These are phyloP conservation scores for Aureobasidium namibiae DNA, from an alignment of 2,329 filamentous ascomycete species.

Conservation along the genomic window DNA sequence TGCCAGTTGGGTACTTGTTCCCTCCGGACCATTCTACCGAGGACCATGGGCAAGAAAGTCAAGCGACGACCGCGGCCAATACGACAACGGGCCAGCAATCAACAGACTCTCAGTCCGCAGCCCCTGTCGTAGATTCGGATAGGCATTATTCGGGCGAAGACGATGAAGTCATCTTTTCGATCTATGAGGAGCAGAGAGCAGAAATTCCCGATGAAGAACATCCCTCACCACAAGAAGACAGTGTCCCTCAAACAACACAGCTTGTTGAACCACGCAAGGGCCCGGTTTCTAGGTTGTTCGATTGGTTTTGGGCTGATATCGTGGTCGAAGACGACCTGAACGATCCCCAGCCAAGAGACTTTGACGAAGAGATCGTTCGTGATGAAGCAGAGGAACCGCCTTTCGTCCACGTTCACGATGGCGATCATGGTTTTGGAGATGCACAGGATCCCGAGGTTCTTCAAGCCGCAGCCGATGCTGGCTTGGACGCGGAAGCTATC, in stretches of 20 bases:
- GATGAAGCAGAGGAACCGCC: slow-evolving; percentile 54
- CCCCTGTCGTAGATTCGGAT: background rate
- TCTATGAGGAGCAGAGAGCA: background rate
- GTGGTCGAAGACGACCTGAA: slow-evolving; percentile 20
- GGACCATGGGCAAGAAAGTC: background rate
- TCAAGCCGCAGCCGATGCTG: slow-evolving; percentile 58
- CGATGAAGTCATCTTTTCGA: too few relatives aligned
- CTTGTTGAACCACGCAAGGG: background rate
- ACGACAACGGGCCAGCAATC: background rate
- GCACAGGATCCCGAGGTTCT: slow-evolving; percentile 52
- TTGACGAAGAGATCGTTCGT: slow-evolving; percentile 49
- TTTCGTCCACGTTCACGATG: slow-evolving; percentile 40
- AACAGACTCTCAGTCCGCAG: background rate
- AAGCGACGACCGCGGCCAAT: background rate
- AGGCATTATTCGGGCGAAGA: too few relatives aligned
- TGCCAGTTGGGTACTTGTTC: too few relatives aligned
- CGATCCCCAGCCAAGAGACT: slow-evolving; percentile 26
- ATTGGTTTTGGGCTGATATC: slow-evolving; percentile 44
- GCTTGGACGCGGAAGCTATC: slow-evolving; percentile 63
- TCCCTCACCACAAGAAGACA: background rate
- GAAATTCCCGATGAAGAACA: background rate
- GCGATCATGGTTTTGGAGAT: slow-evolving; percentile 29
- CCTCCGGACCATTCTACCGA: too few relatives aligned
- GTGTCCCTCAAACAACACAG: background rate
- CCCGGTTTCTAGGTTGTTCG: slow-evolving; percentile 21